A percentile compares a stretch with the other conserved stretches of the same genome.
Conservation (phyloP, 331 rosid species). For the Phaseolus coccineus region DNA sequence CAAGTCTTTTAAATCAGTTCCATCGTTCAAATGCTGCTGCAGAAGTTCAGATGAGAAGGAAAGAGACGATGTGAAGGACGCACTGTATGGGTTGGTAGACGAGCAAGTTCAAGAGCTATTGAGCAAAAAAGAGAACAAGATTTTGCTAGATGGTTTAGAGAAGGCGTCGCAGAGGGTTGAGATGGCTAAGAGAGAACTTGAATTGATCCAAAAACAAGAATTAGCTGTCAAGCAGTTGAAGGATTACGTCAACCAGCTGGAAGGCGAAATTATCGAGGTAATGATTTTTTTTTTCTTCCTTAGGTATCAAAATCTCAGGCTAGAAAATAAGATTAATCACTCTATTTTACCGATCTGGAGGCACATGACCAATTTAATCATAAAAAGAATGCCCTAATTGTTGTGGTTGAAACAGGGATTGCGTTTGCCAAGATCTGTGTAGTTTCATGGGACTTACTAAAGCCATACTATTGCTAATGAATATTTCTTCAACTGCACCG, state of each 20-base stretch:
- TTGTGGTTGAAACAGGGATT: background rate
- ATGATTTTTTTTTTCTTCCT: background rate
- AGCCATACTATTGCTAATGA: constrained; percentile 17
- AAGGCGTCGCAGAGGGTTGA: constrained; percentile 83
- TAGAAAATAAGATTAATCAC: background rate
- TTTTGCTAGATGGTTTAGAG: constrained; percentile 77
- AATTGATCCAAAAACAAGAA: constrained; percentile 69
- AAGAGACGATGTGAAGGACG: constrained; percentile 50
- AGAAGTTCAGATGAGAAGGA: constrained; percentile 46
- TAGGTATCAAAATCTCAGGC: background rate
- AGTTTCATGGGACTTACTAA: background rate
- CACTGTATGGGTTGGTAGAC: constrained; percentile 63
- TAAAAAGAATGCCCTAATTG: background rate
- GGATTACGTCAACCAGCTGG: constrained; percentile 66
- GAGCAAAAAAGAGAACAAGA: constrained; percentile 72
- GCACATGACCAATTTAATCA: too few relatives aligned
- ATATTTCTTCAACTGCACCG: constrained; percentile 70
- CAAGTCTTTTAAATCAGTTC: background rate
- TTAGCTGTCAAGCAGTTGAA: constrained; percentile 61
- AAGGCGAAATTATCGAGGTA: constrained; percentile 74
- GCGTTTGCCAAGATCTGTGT: background rate
- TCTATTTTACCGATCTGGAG: background rate
- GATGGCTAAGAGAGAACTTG: constrained; percentile 69
- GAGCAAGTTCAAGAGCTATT: constrained; percentile 68
- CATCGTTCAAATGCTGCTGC: constrained; percentile 45